A percentile compares a stretch with the other conserved stretches of the same genome.
phyloP scores from a whole-genome alignment of 257 asterid species.

The Rhazya stricta region DNA sequence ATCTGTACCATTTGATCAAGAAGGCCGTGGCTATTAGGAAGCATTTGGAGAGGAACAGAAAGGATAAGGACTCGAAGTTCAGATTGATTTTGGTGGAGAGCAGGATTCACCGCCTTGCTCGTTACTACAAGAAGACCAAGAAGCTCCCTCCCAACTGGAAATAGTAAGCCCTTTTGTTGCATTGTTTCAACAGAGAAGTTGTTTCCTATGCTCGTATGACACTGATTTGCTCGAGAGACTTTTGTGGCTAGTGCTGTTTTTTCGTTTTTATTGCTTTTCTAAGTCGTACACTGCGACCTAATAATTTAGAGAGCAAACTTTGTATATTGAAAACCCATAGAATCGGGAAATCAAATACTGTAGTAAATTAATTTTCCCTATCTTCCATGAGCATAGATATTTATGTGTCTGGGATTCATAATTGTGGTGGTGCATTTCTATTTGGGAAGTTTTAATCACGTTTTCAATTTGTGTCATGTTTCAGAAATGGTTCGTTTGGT shows the following conservation, averaged over 20 bases:
- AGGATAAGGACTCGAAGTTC: slow-evolving; percentile 85
- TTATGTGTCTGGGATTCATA: too few species aligned
- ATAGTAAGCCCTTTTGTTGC: slow-evolving; percentile 39
- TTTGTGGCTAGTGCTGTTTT: too few species aligned
- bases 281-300: too few species aligned
- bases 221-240: background rate
- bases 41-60: slow-evolving; percentile 88
- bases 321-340: background rate
- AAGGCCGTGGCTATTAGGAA: slow-evolving; percentile 84
- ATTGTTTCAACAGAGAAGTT: background rate
- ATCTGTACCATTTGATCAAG: slow-evolving; percentile 74
- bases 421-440: too few species aligned
- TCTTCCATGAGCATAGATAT: too few species aligned
- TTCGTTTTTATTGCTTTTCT: background rate
- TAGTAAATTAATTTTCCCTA: background rate
- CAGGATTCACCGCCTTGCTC: slow-evolving; percentile 93
- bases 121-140: slow-evolving; percentile 92
- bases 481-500: background rate
- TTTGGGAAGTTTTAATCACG: too few species aligned
- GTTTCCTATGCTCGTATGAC: too few species aligned
- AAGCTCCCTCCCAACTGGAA: slow-evolving; percentile 93
- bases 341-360: background rate
- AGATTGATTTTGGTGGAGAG: slow-evolving; percentile 85
- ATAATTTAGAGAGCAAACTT: too few species aligned
- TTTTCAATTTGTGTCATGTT: background rate